Percentiles rank a stretch among this genome's conserved stretches.
phyloP scores from a whole-genome alignment of 371 early-diverging fungal species.

The Circinella minor region DNA sequence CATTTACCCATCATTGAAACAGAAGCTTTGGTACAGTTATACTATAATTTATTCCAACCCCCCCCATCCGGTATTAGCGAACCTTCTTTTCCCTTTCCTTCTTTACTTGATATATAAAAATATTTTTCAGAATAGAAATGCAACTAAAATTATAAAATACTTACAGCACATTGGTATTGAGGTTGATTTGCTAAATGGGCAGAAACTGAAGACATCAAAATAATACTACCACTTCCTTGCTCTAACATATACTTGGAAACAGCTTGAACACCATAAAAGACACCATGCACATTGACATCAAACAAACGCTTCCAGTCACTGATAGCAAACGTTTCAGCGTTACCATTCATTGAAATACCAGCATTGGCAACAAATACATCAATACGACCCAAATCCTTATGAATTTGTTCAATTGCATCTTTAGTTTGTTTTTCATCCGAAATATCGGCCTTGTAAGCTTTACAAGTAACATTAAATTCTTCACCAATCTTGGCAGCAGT shows the following conservation, averaged over 20 bases:
- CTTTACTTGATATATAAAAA: background rate
- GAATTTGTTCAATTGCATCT: conserved; percentile 39
- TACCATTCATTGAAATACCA: conserved; percentile 42
- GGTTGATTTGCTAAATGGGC: conserved; percentile 51
- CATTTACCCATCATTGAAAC: conserved; percentile 60
- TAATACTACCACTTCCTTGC: conserved; percentile 46
- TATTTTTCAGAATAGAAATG: too few species aligned
- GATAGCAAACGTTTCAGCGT: conserved; percentile 39
- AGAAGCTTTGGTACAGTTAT: conserved; percentile 70
- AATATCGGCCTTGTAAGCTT: conserved; percentile 50
- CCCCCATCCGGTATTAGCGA: background rate
- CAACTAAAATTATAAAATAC: conserved; percentile 2
- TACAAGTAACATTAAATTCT: conserved; percentile 38
- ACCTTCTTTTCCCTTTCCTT: background rate
- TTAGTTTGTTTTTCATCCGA: conserved; percentile 34
- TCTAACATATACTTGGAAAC: conserved; percentile 47
- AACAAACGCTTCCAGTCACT: conserved; percentile 44
- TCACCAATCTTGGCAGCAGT: conserved; percentile 43
- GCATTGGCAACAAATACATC: conserved; percentile 58
- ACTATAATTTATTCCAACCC: conserved; percentile 26
- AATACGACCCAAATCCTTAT: conserved; percentile 46
- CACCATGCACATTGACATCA: conserved; percentile 56
- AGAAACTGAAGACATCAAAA: conserved; percentile 51
- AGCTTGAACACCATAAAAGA: conserved; percentile 49
- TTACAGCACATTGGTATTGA: conserved; percentile 50